These are phyloP conservation scores for Jimgerdemannia flammicorona DNA, from an alignment of 192 early-diverging fungal species.

Conservation along the genomic window DNA sequence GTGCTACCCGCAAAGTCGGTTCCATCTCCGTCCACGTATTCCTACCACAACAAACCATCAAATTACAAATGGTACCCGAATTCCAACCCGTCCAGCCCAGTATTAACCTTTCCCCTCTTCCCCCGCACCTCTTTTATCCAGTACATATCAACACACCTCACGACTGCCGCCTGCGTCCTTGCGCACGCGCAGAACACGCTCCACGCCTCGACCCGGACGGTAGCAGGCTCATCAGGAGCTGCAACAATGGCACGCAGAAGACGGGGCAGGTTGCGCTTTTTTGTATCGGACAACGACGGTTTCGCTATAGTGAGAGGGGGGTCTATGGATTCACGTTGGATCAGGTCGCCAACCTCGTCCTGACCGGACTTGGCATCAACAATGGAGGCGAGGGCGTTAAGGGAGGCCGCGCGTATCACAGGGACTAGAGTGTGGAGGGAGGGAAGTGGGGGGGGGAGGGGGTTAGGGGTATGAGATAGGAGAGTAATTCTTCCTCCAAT, in stretches of 20 bases:
- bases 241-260: constrained; percentile 8
- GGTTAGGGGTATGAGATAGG: no score
- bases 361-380: constrained; percentile 1
- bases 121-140: not conserved
- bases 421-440: constrained; percentile 7
- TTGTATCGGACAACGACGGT: not conserved
- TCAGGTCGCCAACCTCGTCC: constrained; percentile 5
- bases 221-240: not conserved
- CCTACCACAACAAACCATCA: not conserved
- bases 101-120: not conserved
- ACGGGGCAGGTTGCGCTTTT: not conserved
- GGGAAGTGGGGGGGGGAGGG: no score
- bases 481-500: no score
- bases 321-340: not conserved
- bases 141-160: not conserved
- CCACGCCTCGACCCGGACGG: constrained; percentile 37
- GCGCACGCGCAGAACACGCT: constrained; percentile 28
- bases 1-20: constrained; percentile 8
- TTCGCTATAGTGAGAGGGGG: not conserved
- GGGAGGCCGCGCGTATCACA: constrained; percentile 9
- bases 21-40: constrained; percentile 29
- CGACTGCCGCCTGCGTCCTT: constrained; percentile 18
- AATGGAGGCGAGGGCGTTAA: constrained; percentile 12
- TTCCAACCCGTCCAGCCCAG: no score
- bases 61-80: no score